phyloP scores from a whole-genome alignment of 805 yeast species.

The Kazachstania kunashirensis region DNA sequence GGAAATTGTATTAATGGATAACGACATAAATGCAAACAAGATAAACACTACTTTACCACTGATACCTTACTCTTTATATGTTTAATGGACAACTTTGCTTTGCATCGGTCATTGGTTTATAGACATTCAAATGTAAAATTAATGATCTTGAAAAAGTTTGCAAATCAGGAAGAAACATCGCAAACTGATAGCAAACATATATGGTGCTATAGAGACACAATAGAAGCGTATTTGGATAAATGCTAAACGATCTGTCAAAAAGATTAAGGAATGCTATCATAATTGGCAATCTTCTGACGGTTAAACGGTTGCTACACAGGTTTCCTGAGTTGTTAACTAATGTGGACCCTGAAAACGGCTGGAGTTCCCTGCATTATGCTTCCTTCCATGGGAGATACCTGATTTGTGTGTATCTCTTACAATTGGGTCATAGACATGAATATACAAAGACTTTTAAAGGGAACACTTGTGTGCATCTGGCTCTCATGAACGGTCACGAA shows the following conservation, averaged over 20 bases:
- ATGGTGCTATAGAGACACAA: no score
- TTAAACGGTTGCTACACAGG: slow-evolving; percentile 52
- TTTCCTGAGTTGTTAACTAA: slow-evolving; percentile 63
- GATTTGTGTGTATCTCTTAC: slow-evolving; percentile 50
- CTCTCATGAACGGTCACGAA: slow-evolving; percentile 53
- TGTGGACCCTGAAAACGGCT: slow-evolving; percentile 61
- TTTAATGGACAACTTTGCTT: no score
- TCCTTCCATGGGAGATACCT: slow-evolving; percentile 63
- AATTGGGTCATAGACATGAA: slow-evolving; percentile 49
- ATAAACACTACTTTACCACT: no score
- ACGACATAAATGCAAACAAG: no score
- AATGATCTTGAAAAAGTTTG: no score
- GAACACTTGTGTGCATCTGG: slow-evolving; percentile 62
- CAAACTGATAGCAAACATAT: no score
- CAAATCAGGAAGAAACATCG: no score
- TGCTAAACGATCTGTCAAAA: slow-evolving; percentile 43
- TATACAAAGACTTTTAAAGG: slow-evolving; percentile 43
- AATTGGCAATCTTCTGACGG: slow-evolving; percentile 53
- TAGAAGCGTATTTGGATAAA: no score
- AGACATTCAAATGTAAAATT: no score
- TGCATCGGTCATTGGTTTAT: no score
- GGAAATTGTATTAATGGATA: no score
- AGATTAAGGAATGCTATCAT: slow-evolving; percentile 62
- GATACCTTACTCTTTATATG: no score
- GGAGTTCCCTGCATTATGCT: slow-evolving; percentile 79